Percentiles rank a stretch among this genome's conserved stretches.
Conservation (phyloP, 805 yeast genomes). For the Teunomyces panamensis region DNA sequence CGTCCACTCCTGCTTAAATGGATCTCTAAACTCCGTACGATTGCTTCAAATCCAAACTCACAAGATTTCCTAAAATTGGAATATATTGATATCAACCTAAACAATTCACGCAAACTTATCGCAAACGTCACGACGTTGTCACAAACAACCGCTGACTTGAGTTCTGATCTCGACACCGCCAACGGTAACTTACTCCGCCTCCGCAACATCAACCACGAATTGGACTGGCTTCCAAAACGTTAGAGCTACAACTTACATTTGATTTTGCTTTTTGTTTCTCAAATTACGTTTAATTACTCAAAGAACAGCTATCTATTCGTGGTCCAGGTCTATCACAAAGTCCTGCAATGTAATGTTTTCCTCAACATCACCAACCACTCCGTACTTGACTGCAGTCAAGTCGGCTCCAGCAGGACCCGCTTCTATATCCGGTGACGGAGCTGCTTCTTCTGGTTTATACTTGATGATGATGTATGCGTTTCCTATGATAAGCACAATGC, state of each 20-base stretch:
- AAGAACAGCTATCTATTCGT: background rate
- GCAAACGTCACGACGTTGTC: constrained; percentile 13
- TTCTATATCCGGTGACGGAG: constrained; percentile 1
- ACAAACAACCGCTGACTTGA: constrained; percentile 6
- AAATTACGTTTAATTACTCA: background rate
- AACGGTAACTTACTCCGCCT: constrained; percentile 17
- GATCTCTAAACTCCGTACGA: constrained; percentile 26
- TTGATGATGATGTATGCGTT: constrained; percentile 62
- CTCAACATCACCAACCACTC: constrained; percentile 3
- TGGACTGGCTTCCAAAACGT: constrained; percentile 18
- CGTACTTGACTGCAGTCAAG: constrained; percentile 3
- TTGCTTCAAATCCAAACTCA: constrained; percentile 31
- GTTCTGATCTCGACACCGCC: constrained; percentile 8
- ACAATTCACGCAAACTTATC: constrained; percentile 36
- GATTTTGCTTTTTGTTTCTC: too few species aligned
- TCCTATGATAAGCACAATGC: constrained; percentile 64
- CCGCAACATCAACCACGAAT: constrained; percentile 17
- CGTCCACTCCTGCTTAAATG: constrained; percentile 11
- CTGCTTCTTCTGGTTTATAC: constrained; percentile 36
- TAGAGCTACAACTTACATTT: too few species aligned
- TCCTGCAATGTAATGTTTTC: constrained; percentile 26
- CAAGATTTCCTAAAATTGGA: constrained; percentile 34
- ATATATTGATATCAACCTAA: constrained; percentile 36
- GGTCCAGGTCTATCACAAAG: constrained; percentile 18
- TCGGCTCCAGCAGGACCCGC: constrained; percentile 1